A percentile compares a stretch with the other conserved stretches of the same genome.
phyloP scores from a whole-genome alignment of 768 basidiomycete species.

The Russula lepida region DNA sequence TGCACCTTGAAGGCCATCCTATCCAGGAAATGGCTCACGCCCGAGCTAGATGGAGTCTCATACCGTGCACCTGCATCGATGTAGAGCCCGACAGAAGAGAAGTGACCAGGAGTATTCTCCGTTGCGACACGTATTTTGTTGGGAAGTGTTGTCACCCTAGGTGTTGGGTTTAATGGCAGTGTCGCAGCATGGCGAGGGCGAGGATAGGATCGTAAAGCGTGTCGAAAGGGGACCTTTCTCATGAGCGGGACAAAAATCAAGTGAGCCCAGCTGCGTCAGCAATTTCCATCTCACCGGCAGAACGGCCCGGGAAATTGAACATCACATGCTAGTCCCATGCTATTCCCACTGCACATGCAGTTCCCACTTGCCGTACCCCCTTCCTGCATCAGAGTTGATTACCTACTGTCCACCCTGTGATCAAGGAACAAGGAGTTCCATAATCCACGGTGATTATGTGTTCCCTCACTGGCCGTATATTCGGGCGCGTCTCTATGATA shows the following conservation, averaged over 20 bases:
- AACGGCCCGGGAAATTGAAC: not conserved
- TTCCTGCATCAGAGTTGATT: too few relatives aligned
- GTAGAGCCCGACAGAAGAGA: conserved; percentile 88
- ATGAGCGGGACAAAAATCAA: not conserved
- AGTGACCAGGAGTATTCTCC: conserved; percentile 85
- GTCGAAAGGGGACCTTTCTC: conserved; percentile 12
- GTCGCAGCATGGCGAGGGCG: conserved; percentile 14
- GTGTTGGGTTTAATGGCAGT: conserved; percentile 26
- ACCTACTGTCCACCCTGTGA: too few relatives aligned
- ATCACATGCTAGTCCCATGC: too few relatives aligned
- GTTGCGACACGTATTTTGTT: conserved; percentile 92
- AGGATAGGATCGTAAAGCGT: conserved; percentile 10
- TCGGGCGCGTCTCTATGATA: too few relatives aligned
- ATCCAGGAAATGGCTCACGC: conserved; percentile 88
- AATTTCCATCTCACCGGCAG: too few relatives aligned
- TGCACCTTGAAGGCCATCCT: conserved; percentile 93
- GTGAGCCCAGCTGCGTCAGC: not conserved
- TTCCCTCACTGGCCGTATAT: too few relatives aligned
- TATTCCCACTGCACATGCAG: too few relatives aligned
- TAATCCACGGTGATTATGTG: too few relatives aligned
- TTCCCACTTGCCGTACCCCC: too few relatives aligned
- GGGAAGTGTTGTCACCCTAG: conserved; percentile 74
- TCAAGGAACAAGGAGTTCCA: too few relatives aligned
- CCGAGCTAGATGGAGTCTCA: conserved; percentile 63
- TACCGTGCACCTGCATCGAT: conserved; percentile 90